Evolutionary conservation across 441 rosid genomes (phyloP).

Genomic region (Jatropha podagrica): DNA sequence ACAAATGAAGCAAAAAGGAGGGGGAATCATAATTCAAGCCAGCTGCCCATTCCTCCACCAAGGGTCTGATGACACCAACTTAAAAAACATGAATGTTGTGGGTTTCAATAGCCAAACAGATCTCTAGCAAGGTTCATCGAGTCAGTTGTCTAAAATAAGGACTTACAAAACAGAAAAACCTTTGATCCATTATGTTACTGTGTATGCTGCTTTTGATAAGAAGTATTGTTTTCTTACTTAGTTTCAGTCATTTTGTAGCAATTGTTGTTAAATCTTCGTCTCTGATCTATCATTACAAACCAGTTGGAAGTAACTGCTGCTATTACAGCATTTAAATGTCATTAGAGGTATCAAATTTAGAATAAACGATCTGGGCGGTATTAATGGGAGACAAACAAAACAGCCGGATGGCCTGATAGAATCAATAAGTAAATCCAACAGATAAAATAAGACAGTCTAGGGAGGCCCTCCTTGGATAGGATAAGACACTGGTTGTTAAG

Average conservation of each 20-base stretch:
- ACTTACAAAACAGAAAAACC: neutral
- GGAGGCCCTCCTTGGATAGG: neutral
- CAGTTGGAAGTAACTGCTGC: neutral
- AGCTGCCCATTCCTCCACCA: neutral
- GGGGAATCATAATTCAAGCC: neutral
- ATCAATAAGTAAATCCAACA: neutral
- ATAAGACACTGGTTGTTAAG: neutral
- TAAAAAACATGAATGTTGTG: neutral
- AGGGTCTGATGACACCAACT: neutral
- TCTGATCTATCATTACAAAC: neutral
- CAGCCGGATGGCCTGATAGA: neutral
- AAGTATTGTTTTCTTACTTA: neutral
- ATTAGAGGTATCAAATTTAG: neutral
- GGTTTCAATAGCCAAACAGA: conserved; percentile 2
- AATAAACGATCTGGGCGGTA: neutral
- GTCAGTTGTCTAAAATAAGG: neutral
- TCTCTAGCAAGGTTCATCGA: neutral
- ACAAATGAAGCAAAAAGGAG: neutral
- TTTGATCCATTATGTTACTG: neutral
- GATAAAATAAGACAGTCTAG: neutral
- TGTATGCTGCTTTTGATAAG: neutral
- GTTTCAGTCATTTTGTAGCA: neutral
- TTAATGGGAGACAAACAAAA: neutral
- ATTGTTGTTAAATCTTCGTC: neutral
- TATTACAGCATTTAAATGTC: neutral